phyloP scores from a whole-genome alignment of 495 filamentous ascomycete species.

The Tetracladium setigerum region DNA sequence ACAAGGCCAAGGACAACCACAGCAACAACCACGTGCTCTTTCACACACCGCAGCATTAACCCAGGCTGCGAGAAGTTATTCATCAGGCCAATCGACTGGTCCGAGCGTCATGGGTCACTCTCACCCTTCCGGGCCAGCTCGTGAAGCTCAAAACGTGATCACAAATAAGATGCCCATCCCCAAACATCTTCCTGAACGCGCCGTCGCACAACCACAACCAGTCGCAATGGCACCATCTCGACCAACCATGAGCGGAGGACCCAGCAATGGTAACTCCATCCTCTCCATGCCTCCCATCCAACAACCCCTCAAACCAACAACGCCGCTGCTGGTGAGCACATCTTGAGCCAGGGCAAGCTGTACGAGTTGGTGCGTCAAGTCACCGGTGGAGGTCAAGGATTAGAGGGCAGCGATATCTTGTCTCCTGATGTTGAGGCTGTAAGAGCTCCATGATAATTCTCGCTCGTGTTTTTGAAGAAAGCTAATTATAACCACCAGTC shows the following conservation, averaged over 20 bases:
- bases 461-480: conserved; percentile 2
- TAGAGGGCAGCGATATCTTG: conserved; percentile 57
- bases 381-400: conserved; percentile 67
- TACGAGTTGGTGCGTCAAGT: conserved; percentile 93
- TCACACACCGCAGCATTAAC: conserved; percentile 56
- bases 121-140: conserved; percentile 32
- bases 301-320: conserved; percentile 75
- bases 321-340: conserved; percentile 81
- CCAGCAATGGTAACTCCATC: conserved; percentile 63
- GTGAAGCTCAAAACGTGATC: conserved; percentile 35
- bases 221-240: conserved; percentile 62
- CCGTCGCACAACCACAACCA: conserved; percentile 56
- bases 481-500: conserved; percentile 43
- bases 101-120: conserved; percentile 40
- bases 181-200: conserved; percentile 59
- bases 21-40: conserved; percentile 37
- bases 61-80: conserved; percentile 52
- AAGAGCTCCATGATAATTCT: conserved; percentile 25
- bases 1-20: conserved; percentile 38
- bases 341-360: conserved; percentile 92
- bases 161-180: conserved; percentile 65
- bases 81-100: conserved; percentile 30
- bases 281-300: conserved; percentile 80
- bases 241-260: conserved; percentile 72
- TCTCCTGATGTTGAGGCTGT: conserved; percentile 95